Evolutionary conservation across 2,329 filamentous ascomycete species (phyloP), one percentile per base, ranked within the genome.

Genomic region (Dothideomycetidae sp.): DNA sequence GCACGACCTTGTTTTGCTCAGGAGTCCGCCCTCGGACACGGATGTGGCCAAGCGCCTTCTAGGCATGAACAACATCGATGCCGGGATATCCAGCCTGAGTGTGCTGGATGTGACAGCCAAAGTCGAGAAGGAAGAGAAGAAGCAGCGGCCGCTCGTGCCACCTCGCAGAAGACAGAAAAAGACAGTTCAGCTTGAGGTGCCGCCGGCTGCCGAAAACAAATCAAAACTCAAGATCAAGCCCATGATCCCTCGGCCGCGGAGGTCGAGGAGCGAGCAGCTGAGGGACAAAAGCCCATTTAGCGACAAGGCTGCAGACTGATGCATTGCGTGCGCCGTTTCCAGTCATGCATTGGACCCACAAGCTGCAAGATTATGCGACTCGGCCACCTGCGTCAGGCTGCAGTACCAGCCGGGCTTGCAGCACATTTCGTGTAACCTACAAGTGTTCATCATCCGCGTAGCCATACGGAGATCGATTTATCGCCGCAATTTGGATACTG

Each of bases 121-220:
- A 5, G 73, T 74, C 9, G 79, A 85, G 31, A 82, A 70, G 54
- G 83, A 58, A 5, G 73, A 74, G 9, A 79, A 85, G 31, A 82
- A 70, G 54, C 83, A 88, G 58, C 85, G 81, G 55, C 83, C 83
- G 0, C 83, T 81, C 1, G 74, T 88, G 14, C 76, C 85, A 50
- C 85, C 83, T 12, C 83, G 82, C 4, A 84, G 81, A 53, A 69
- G 78, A 32, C 73, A 52, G 36, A 45, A 39, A 31, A 42, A 32
- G 31, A 36, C 37, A 18, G 21, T 26, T 26, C 21, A 26, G 21
- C 21, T 26, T 7, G 43, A 45, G 45, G 48, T 44, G 33, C 49
- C 37, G 37, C 36, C 40, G 29, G 49, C 48, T 34, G 43, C 52
- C 16, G 36, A 36, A 33, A 36, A 42, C 29, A 32, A 33, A 18